phyloP scores from a whole-genome alignment of 1,139 yeast species.

The Diutina ranongensis region DNA sequence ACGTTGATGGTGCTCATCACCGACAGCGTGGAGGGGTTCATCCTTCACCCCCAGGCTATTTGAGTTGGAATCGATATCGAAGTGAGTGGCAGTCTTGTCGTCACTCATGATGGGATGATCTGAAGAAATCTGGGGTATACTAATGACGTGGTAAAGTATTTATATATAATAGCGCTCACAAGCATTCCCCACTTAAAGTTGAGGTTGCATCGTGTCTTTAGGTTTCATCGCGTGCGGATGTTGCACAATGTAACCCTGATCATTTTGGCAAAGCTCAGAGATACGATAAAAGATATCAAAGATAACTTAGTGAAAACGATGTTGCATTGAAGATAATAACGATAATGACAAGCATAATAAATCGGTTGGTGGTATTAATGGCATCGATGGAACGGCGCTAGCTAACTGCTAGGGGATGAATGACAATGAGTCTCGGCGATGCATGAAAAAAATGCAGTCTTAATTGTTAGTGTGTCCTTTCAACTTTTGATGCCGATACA shows the following conservation, averaged over 20 bases:
- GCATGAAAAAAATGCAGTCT: too few relatives aligned
- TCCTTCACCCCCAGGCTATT: neutral
- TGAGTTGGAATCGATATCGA: neutral
- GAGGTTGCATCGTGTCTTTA: neutral
- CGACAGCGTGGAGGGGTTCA: neutral
- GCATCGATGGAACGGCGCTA: too few relatives aligned
- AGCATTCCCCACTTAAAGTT: neutral
- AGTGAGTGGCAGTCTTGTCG: neutral
- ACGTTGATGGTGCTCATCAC: slow-evolving; percentile 15
- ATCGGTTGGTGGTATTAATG: too few relatives aligned
- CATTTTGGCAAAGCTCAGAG: neutral
- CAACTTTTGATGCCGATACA: too few relatives aligned
- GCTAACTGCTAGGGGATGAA: too few relatives aligned
- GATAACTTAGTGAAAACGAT: too few relatives aligned
- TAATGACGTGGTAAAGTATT: neutral
- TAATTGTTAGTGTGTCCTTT: too few relatives aligned
- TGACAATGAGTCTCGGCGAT: too few relatives aligned
- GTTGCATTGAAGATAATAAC: too few relatives aligned
- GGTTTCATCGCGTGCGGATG: slow-evolving; percentile 3
- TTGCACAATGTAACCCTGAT: neutral
- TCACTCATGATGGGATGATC: neutral
- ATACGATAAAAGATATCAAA: too few relatives aligned
- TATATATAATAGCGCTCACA: neutral
- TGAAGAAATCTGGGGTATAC: neutral
- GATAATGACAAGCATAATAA: too few relatives aligned